phyloP scores from a whole-genome alignment of 2,329 filamentous ascomycete genomes.

The Amylocarpus encephaloides region DNA sequence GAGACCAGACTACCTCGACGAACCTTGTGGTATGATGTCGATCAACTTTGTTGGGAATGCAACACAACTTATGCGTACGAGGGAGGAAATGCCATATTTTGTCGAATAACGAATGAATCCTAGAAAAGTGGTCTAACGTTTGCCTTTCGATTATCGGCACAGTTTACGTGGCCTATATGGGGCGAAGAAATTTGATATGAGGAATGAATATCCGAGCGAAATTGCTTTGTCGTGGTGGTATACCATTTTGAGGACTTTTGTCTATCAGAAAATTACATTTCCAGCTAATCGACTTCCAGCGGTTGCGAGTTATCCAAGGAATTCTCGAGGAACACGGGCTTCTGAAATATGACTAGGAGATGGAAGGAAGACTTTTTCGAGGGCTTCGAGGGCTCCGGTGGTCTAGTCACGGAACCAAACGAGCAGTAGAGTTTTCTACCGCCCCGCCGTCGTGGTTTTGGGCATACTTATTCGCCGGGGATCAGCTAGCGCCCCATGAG shows the following conservation, averaged over 20 bases:
- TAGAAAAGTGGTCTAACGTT: not conserved
- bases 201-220: not conserved
- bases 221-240: constrained; percentile 1
- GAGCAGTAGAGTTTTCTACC: not conserved
- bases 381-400: not conserved
- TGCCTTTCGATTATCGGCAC: not conserved
- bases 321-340: not conserved
- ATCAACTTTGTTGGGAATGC: not conserved
- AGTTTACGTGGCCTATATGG: not conserved
- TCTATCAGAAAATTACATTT: not conserved
- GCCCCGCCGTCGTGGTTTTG: not conserved
- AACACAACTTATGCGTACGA: not conserved
- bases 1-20: not conserved
- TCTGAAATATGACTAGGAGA: not conserved
- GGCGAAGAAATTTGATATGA: not conserved
- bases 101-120: not conserved
- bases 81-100: not conserved
- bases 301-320: not conserved
- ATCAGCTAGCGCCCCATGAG: not conserved
- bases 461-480: not conserved
- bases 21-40: not conserved
- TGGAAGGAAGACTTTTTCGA: not conserved
- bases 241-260: not conserved
- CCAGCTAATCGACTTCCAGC: not conserved
- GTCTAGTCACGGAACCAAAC: not conserved